phyloP scores from a whole-genome alignment of 768 basidiomycete species.

The Udeniomyces megalosporus region DNA sequence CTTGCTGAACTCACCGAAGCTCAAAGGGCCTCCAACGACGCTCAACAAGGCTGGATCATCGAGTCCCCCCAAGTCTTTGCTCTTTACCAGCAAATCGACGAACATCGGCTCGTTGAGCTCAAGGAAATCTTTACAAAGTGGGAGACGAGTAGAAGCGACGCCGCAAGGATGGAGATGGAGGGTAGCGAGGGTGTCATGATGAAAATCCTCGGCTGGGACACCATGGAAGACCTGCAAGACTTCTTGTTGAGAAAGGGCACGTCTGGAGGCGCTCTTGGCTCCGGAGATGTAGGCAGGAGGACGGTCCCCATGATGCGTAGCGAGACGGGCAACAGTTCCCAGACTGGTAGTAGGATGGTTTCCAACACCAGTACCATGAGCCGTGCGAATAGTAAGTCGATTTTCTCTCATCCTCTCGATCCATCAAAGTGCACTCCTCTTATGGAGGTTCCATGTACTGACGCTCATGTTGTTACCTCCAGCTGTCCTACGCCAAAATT shows the following conservation, averaged over 20 bases:
- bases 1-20: slow-evolving; percentile 12
- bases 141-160: slow-evolving; percentile 26
- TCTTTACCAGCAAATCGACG: slow-evolving; percentile 26
- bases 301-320: not conserved
- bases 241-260: slow-evolving; percentile 16
- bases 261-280: not conserved
- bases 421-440: no score
- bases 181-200: slow-evolving; percentile 25
- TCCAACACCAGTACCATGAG: slow-evolving; percentile 4
- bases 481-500: slow-evolving; percentile 7
- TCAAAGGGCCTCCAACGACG: slow-evolving; percentile 1
- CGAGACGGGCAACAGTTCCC: not conserved
- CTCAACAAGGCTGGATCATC: slow-evolving; percentile 15
- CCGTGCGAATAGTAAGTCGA: not conserved
- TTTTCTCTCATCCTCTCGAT: no score
- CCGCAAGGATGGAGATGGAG: slow-evolving; percentile 23
- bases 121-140: slow-evolving; percentile 29
- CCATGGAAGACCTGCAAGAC: slow-evolving; percentile 24
- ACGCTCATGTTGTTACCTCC: no score
- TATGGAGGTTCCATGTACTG: no score
- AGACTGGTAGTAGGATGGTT: slow-evolving; percentile 5
- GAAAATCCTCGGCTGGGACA: slow-evolving; percentile 25
- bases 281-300: not conserved
- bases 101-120: slow-evolving; percentile 22
- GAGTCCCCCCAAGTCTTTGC: slow-evolving; percentile 25